Base-by-base conservation (phyloP, 495 filamentous ascomycete genomes). In the Alectoria sarmentosa region DNA sequence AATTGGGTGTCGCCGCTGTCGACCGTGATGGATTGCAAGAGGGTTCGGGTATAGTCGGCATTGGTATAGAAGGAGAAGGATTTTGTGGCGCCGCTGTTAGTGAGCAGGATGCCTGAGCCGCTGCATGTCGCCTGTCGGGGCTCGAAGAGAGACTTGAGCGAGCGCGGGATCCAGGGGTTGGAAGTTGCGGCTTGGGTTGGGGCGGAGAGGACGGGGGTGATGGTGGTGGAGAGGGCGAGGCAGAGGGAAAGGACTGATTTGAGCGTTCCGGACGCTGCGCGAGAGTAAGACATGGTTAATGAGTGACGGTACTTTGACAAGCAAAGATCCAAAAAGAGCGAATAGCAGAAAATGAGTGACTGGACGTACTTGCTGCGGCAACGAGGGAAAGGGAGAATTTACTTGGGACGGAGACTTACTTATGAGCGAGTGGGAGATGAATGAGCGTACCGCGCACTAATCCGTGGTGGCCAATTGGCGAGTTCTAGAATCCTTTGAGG, bases 171-270 rank as follows among this genome's bases (percentile, higher is more conserved):
- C 52, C 52, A 55, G 17, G 30, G 30, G 52, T 17, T 55, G 17
- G 52, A 19, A 3, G 52, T 21, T 6, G 34, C 14, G 52, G 52
- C 15, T 19, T 21, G 52, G 52, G 52, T 55, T 55, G 52, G 52
- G 52, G 52, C 52, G 30, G 28, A 55, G 52, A 55, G 52, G 52
- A 55, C 52, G 30, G 52, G 52, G 52, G 15, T 3, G 30, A 55
- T n/a, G 52, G 48, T 28, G 23, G 49, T 34, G 52, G 52, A 55
- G 7, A 55, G 52, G n/a, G 52, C 52, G 26, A 55, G 52, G 30
- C 52, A 55, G 30, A 55, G 52, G 52, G 52, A 55, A 21, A 55
- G 30, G 30, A 55, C 52, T 55, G 52, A 55, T 55, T 55, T 55
- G 52, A 55, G 52, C 52, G 52, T 55, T 32, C 52, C 52, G 6